A percentile compares a stretch with the other conserved stretches of the same genome.
Evolutionary conservation across 306 rosid genomes (phyloP).

Genomic region (Acacia melanoxylon): DNA sequence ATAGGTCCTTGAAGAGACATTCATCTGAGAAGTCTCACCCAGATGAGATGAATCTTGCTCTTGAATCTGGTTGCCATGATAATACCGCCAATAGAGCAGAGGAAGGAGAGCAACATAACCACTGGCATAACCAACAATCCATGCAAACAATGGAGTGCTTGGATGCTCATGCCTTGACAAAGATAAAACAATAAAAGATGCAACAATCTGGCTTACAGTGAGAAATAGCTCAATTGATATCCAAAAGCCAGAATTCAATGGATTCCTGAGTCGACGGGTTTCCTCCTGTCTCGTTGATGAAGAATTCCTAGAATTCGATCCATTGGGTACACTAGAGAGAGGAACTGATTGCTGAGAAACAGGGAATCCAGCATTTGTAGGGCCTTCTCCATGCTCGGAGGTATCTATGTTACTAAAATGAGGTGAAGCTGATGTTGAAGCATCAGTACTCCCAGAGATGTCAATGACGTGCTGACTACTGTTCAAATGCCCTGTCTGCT

Average conservation of each 20-base stretch:
- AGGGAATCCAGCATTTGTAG: slow-evolving; percentile 36
- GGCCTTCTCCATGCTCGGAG: slow-evolving; percentile 44
- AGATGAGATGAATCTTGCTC: slow-evolving; percentile 56
- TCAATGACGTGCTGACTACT: slow-evolving; percentile 54
- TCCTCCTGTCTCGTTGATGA: slow-evolving; percentile 55
- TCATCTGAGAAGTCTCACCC: slow-evolving; percentile 50
- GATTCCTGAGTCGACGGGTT: slow-evolving; percentile 56
- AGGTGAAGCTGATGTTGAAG: slow-evolving; percentile 45
- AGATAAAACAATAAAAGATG: slow-evolving; percentile 60
- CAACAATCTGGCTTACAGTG: slow-evolving; percentile 61
- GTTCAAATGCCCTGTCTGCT: slow-evolving; percentile 39
- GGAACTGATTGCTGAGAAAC: slow-evolving; percentile 35
- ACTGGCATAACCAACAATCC: slow-evolving; percentile 69
- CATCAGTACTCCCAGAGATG: slow-evolving; percentile 40
- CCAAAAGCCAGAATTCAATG: slow-evolving; percentile 68
- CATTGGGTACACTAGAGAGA: slow-evolving; percentile 46
- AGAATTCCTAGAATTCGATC: slow-evolving; percentile 52
- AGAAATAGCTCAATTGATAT: slow-evolving; percentile 65
- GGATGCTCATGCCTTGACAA: slow-evolving; percentile 65
- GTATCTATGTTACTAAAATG: slow-evolving; percentile 39
- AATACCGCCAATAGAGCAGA: slow-evolving; percentile 74
- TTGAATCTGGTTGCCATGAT: slow-evolving; percentile 48
- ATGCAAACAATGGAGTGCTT: slow-evolving; percentile 52
- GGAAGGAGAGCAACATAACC: slow-evolving; percentile 73
- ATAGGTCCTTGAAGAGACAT: slow-evolving; percentile 54